A percentile compares a stretch with the other conserved stretches of the same genome.
phyloP scores from a whole-genome alignment of 2,329 filamentous ascomycete genomes.

The Fusarium newnesense region DNA sequence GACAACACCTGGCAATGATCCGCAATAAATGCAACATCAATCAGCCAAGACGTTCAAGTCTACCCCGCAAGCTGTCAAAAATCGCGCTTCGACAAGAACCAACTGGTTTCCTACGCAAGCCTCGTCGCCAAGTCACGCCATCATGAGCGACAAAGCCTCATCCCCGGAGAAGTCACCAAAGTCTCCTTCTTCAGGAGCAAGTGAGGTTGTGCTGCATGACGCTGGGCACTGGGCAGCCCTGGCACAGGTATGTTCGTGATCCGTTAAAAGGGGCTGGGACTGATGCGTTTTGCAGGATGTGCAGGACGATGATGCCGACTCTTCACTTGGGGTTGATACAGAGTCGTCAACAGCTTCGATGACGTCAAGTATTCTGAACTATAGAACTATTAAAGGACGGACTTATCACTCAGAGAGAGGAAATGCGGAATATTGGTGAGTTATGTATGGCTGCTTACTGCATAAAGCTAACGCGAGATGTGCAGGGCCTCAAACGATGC shows the following conservation, averaged over 20 bases:
- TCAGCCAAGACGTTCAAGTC: neutral
- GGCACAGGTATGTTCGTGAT: neutral
- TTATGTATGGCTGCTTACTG: neutral
- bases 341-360: neutral
- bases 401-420: conserved; percentile 2
- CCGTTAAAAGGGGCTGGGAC: neutral
- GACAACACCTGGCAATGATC: neutral
- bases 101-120: neutral
- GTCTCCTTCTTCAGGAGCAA: neutral
- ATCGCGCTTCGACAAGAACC: neutral
- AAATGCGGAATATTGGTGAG: conserved; percentile 1
- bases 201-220: neutral
- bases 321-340: neutral
- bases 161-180: conserved; percentile 7
- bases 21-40: neutral
- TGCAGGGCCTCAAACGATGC: conserved; percentile 2
- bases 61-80: neutral
- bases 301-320: neutral
- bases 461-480: neutral
- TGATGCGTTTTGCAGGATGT: neutral
- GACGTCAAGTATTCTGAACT: neutral
- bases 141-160: neutral
- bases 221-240: conserved; percentile 6
- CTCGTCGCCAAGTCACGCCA: neutral
- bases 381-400: neutral